These are phyloP conservation scores for Stephania cephalantha DNA, from an alignment of 164 flowering plant species.

Conservation along the genomic window DNA sequence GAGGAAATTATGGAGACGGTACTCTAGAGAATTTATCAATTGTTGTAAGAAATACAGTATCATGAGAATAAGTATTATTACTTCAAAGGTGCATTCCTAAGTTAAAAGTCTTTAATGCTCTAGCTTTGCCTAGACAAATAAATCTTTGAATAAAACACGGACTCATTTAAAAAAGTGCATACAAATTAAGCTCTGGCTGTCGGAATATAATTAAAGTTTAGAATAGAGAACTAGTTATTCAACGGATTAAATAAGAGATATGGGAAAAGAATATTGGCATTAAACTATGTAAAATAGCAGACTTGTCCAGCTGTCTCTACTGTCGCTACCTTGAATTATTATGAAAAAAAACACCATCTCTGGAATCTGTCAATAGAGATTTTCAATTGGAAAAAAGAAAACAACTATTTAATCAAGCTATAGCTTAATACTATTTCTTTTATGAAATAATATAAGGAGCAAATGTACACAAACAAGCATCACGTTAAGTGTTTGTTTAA, in stretches of 20 bases:
- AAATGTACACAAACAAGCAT: neutral
- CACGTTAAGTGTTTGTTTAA: neutral
- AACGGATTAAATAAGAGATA: neutral
- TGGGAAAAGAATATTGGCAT: neutral
- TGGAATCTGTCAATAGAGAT: neutral
- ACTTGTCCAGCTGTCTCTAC: neutral
- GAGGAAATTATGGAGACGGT: too few species aligned
- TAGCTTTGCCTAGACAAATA: neutral
- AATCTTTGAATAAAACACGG: neutral
- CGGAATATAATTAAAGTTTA: neutral
- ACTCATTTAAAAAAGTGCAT: neutral
- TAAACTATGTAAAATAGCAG: neutral
- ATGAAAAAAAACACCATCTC: neutral
- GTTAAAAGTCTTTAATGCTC: neutral
- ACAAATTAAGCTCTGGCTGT: neutral
- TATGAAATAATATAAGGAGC: neutral
- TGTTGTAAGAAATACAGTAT: too few species aligned
- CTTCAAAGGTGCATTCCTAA: too few species aligned
- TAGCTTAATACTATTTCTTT: neutral
- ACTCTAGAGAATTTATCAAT: too few species aligned
- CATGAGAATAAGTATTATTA: too few species aligned
- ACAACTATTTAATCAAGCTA: neutral
- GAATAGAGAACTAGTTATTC: neutral
- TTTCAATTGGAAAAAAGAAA: neutral
- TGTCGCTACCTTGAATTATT: conserved; percentile 1